Evolutionary conservation across 208 protist genomes (phyloP).

Genomic region (Trypanosoma avium): DNA sequence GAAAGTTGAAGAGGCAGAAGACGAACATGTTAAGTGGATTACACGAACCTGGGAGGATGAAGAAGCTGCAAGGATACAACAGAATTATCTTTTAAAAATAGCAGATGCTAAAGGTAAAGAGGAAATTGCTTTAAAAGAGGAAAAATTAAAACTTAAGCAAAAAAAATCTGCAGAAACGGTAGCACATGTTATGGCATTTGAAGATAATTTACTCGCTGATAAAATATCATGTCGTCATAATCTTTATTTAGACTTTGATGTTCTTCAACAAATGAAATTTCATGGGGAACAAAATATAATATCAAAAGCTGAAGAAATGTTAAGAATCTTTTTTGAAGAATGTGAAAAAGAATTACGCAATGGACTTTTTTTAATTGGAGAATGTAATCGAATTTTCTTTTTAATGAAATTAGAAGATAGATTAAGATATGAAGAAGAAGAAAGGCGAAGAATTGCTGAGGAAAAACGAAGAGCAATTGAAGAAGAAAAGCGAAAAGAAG

Average conservation of each 20-base stretch:
- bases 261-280: constrained; percentile 54
- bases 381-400: constrained; percentile 13
- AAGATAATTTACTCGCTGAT: constrained; percentile 15
- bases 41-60: constrained; percentile 84
- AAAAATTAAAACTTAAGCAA: not conserved
- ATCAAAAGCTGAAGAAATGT: constrained; percentile 31
- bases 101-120: constrained; percentile 20
- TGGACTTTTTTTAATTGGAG: constrained; percentile 14
- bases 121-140: constrained; percentile 16
- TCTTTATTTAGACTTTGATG: constrained; percentile 66
- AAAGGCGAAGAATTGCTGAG: constrained; percentile 32
- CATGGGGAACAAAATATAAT: constrained; percentile 33
- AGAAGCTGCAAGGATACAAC: constrained; percentile 32
- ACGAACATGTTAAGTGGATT: constrained; percentile 60
- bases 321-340: constrained; percentile 35
- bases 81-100: constrained; percentile 34
- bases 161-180: constrained; percentile 33
- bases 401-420: constrained; percentile 12
- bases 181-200: constrained; percentile 40
- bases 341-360: constrained; percentile 19
- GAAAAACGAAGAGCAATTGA: constrained; percentile 31
- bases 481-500: constrained; percentile 29
- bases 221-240: constrained; percentile 38
- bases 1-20: constrained; percentile 16
- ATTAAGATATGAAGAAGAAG: constrained; percentile 33